These are phyloP conservation scores for Asparagopsis taxiformis DNA, from an alignment of 31 red algal genomes.

Conservation along the genomic window DNA sequence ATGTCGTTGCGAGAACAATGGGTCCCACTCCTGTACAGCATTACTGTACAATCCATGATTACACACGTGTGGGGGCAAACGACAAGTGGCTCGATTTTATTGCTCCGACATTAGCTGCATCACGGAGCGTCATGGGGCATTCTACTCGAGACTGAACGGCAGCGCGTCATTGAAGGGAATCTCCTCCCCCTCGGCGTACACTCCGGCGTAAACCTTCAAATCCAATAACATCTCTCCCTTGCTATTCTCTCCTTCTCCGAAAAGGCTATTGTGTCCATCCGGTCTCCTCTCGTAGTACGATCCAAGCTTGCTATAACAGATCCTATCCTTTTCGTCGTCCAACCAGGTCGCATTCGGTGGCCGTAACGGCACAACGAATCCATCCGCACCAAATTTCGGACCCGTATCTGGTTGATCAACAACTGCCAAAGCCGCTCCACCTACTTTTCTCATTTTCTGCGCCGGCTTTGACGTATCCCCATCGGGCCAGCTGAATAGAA, in stretches of 20 bases:
- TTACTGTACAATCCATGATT: too few species aligned
- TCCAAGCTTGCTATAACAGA: conserved; percentile 66
- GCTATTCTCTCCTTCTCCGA: conserved; percentile 59
- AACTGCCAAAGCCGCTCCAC: conserved; percentile 63
- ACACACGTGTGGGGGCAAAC: too few species aligned
- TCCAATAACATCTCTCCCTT: conserved; percentile 40
- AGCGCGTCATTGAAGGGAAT: conserved; percentile 78
- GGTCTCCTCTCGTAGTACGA: conserved; percentile 71
- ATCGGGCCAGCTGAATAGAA: conserved; percentile 81
- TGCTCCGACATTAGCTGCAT: too few species aligned
- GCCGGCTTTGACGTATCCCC: conserved; percentile 52
- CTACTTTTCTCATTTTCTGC: conserved; percentile 81
- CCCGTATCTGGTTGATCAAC: conserved; percentile 80
- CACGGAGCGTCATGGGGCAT: too few species aligned
- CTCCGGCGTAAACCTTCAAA: conserved; percentile 64
- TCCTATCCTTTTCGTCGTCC: conserved; percentile 39
- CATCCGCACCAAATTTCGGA: conserved; percentile 81
- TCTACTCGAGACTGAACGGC: conserved; percentile 72
- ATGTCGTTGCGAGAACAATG: too few species aligned
- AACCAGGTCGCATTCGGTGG: conserved; percentile 34
- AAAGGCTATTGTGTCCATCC: conserved; percentile 61
- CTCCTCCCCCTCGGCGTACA: conserved; percentile 80
- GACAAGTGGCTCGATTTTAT: too few species aligned
- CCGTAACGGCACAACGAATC: conserved; percentile 58
- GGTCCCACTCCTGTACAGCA: too few species aligned